Base-by-base conservation (phyloP, 768 basidiomycete genomes). In the Rubroboletus pulcherrimus region DNA sequence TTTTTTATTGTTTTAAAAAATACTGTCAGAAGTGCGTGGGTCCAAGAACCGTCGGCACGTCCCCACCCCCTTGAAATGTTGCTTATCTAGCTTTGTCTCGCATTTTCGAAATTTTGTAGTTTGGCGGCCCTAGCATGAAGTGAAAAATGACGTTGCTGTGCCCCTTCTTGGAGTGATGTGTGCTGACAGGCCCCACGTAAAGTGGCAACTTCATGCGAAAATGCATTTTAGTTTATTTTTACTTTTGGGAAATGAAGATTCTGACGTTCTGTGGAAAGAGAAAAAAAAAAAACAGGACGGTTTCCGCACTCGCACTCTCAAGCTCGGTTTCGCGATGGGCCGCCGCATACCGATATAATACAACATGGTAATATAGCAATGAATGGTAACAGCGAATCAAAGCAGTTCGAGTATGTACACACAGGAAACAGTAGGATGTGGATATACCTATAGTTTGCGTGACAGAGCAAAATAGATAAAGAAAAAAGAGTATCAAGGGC, bases 311-410 rank as follows among this genome's bases (percentile, higher is more conserved):
- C 45, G 53, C 39, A 38, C 26, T 43, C 2, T 26, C 37, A 24
- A 17, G 15, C 7, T 9, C 37, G 29, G 44, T 53, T 53, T 50
- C n/a, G 34, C 29, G 48, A 53, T 48, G 45, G n/a, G n/a, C 42
- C 19, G 19, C 11, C 11, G 41, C 11, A 51, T 48, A 51, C 43
- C 21, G 30, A 58, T 68, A 60, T 33, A 66, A 51, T 66, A 64
- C 67, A 67, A 54, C 54, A 57, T 53, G 55, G 53, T 66, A 53
- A 54, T 55, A 55, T 61, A 60, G 53, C 51, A 53, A 44, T 56
- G 56, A 60, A 53, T 4, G 30, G 26, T 46, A 52, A 59, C 31
- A 53, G 38, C 44, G 34, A 39, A 14, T 26, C 54, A 54, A 43
- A 46, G 48, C 47, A 51, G 26, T 33, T 56, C 31, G 35, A 51